Percentiles rank a stretch among this genome's conserved stretches.
These are phyloP conservation scores for Diaporthe citrichinensis DNA, from an alignment of 2,329 filamentous ascomycete genomes.

Conservation along the genomic window DNA sequence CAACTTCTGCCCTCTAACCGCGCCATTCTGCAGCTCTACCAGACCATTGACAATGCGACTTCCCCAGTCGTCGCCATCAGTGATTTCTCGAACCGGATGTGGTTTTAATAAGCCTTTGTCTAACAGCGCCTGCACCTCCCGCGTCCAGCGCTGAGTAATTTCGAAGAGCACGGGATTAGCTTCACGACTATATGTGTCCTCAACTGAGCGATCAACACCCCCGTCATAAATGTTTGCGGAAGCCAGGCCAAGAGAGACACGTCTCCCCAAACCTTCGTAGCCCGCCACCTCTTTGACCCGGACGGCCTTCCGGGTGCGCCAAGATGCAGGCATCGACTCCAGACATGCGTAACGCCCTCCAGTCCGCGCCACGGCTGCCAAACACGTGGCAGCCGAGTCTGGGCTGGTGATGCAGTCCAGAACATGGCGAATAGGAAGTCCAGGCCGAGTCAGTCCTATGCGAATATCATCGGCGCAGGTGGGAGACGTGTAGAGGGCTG, in stretches of 20 bases:
- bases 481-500: conserved; percentile 40
- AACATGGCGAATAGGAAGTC: conserved; percentile 44
- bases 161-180: not conserved
- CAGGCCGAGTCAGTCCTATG: not conserved
- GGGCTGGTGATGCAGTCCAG: conserved; percentile 51
- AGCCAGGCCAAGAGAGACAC: not conserved
- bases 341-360: conserved; percentile 52
- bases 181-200: not conserved
- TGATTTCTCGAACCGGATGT: conserved; percentile 30
- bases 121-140: conserved; percentile 39
- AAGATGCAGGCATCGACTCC: conserved; percentile 44
- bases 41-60: conserved; percentile 31
- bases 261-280: conserved; percentile 41
- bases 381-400: conserved; percentile 48
- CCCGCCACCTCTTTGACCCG: conserved; percentile 45
- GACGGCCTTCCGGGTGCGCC: conserved; percentile 46
- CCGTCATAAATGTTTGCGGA: not conserved
- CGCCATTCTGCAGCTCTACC: conserved; percentile 21
- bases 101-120: conserved; percentile 25
- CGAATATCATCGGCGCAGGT: conserved; percentile 42
- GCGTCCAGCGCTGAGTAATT: conserved; percentile 32
- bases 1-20: conserved; percentile 35
- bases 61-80: conserved; percentile 5
- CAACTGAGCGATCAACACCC: not conserved
- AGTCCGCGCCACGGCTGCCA: conserved; percentile 46